A percentile compares a stretch with the other conserved stretches of the same genome.
Evolutionary conservation across 768 basidiomycete species (phyloP).

Genomic region (Boletus bicolor): DNA sequence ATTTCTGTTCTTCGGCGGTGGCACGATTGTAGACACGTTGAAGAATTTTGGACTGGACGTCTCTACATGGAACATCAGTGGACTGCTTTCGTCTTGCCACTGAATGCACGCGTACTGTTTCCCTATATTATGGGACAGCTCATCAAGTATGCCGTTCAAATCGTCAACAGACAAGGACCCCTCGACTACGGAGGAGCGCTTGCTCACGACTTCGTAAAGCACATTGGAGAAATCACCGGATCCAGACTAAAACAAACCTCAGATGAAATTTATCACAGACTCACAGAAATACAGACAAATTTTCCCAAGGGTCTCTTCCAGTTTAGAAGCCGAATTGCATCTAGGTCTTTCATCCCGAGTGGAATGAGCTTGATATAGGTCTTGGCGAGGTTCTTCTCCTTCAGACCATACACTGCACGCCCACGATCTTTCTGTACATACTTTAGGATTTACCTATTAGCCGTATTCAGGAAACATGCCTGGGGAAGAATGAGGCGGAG

Average conservation of each 20-base stretch:
- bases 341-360: constrained; percentile 72
- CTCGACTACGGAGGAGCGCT: constrained; percentile 75
- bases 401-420: constrained; percentile 87
- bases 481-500: constrained; percentile 89
- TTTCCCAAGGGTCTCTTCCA: constrained; percentile 85
- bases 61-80: constrained; percentile 43
- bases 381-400: constrained; percentile 93
- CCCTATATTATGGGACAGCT: constrained; percentile 66
- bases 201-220: constrained; percentile 81
- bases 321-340: constrained; percentile 77
- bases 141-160: constrained; percentile 77
- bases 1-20: constrained; percentile 87
- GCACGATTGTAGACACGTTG: constrained; percentile 73
- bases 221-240: constrained; percentile 90
- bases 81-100: neutral
- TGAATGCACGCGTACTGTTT: constrained; percentile 54
- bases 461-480: constrained; percentile 36
- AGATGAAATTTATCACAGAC: neutral
- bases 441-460: neutral
- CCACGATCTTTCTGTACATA: constrained; percentile 82
- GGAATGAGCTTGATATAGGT: constrained; percentile 89
- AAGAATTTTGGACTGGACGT: constrained; percentile 70
- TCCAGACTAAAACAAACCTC: constrained; percentile 43
- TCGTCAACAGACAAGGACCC: constrained; percentile 78
- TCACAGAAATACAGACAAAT: constrained; percentile 43